Evolutionary conservation across 768 basidiomycete species (phyloP).

Genomic region (Podaxis carcinomalis): DNA sequence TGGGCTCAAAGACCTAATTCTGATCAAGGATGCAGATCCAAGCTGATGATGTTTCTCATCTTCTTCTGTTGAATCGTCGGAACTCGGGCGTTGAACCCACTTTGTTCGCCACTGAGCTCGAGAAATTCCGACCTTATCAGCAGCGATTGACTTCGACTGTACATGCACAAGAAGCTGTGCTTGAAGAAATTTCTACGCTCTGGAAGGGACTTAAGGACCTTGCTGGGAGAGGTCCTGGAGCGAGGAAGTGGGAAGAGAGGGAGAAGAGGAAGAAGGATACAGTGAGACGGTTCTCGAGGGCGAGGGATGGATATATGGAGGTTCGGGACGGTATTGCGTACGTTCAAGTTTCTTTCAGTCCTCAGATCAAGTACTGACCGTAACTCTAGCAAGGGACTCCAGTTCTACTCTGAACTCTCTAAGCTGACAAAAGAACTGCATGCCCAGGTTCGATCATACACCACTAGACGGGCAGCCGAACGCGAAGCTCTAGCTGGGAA

Average conservation of each 20-base stretch:
- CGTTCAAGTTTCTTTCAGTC: slow-evolving; percentile 26
- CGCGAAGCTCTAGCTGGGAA: slow-evolving; percentile 63
- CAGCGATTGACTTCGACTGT: slow-evolving; percentile 75
- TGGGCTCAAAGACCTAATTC: neutral
- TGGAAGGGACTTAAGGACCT: slow-evolving; percentile 74
- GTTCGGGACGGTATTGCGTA: slow-evolving; percentile 81
- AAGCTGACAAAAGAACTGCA: slow-evolving; percentile 57
- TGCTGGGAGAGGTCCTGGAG: slow-evolving; percentile 71
- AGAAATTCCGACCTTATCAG: slow-evolving; percentile 94
- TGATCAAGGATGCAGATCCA: slow-evolving; percentile 58
- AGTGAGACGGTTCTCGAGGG: slow-evolving; percentile 64
- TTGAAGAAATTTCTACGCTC: slow-evolving; percentile 71
- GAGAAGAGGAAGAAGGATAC: slow-evolving; percentile 78
- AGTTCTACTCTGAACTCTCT: slow-evolving; percentile 82
- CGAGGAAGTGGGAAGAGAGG: slow-evolving; percentile 76
- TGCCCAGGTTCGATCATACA: slow-evolving; percentile 55
- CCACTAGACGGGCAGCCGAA: slow-evolving; percentile 62
- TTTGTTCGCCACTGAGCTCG: slow-evolving; percentile 88
- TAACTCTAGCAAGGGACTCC: slow-evolving; percentile 69
- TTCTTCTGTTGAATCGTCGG: slow-evolving; percentile 86
- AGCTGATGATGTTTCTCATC: slow-evolving; percentile 93
- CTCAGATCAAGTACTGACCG: slow-evolving; percentile 1
- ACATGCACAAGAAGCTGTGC: slow-evolving; percentile 64
- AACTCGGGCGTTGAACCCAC: slow-evolving; percentile 80
- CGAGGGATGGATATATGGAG: slow-evolving; percentile 83